Base-by-base conservation (phyloP, 768 basidiomycete genomes). In the Lentinula sp. region DNA sequence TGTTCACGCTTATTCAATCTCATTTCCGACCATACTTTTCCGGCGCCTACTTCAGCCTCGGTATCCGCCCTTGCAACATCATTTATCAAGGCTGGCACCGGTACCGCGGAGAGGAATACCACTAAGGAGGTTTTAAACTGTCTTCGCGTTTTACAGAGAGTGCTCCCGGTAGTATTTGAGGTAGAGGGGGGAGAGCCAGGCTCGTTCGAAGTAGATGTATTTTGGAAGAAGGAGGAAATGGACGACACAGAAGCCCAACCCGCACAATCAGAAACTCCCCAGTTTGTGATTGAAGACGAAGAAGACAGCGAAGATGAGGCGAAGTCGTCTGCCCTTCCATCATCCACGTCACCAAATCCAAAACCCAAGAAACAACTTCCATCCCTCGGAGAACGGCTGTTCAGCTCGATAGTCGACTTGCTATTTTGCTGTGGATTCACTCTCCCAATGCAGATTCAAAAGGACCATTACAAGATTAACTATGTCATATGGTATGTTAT, bases 341-440 rank as follows among this genome's bases (percentile, higher is more conserved):
- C 57, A 9, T 39, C 63, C 23, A 57, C 68, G 55, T 58, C 53
- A 48, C 63, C 68, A 18, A 68, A 68, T 61, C 62, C 71, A 35
- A 78, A 74, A 55, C 63, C 68, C 55, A 78, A 73, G 68, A 83
- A 80, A 68, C 75, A 74, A 13, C 70, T 85, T 34, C 93, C 91
- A n/a, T 89, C 90, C 16, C 74, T 96, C 4, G 90, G 86, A 0
- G 93, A 95, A 68, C 80, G 84, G 63, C 76, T 98, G 21, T 89
- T 96, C 65, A 83, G 80, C 66, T 86, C 87, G 61, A 76, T 93
- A 9, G 83, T 93, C 60, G 95, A 98, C 70, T 78, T 98, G 10
- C 70, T 97, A 42, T 98, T 96, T 71, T 94, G 93, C 69, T 95
- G 93, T 66, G 94, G 93, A 11, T 97, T 98, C 67, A 96, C 95